phyloP scores from a whole-genome alignment of 345 rosid genomes.

The Moricandia arvensis region DNA sequence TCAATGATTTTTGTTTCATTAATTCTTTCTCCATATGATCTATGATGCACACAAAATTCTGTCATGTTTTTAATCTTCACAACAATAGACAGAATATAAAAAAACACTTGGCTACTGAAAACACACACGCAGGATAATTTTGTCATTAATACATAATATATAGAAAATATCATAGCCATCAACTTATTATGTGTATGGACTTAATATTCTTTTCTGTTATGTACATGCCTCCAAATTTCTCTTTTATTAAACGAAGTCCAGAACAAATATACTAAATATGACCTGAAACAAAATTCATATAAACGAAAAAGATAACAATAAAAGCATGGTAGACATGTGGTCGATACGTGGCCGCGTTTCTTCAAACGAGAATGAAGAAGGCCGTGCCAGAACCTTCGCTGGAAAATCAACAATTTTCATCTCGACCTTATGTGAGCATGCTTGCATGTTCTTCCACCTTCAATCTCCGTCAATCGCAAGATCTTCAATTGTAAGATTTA shows the following conservation, averaged over 20 bases:
- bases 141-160: too few relatives aligned
- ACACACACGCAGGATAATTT: too few relatives aligned
- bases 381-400: not conserved
- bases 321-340: not conserved
- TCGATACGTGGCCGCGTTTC: not conserved
- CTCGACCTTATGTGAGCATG: not conserved
- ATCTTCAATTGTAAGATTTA: not conserved
- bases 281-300: not conserved
- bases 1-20: too few relatives aligned
- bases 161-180: too few relatives aligned
- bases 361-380: not conserved
- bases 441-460: not conserved
- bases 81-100: too few relatives aligned
- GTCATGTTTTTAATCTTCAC: too few relatives aligned
- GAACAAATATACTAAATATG: not conserved
- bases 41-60: too few relatives aligned
- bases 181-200: too few relatives aligned
- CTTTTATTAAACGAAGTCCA: not conserved
- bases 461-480: not conserved
- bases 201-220: too few relatives aligned
- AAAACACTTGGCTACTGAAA: too few relatives aligned
- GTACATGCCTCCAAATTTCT: too few relatives aligned
- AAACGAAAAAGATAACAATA: not conserved
- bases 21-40: too few relatives aligned
- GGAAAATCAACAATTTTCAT: not conserved